These are phyloP conservation scores for Lepidium campestre DNA, from an alignment of 441 rosid species.

Conservation along the genomic window DNA sequence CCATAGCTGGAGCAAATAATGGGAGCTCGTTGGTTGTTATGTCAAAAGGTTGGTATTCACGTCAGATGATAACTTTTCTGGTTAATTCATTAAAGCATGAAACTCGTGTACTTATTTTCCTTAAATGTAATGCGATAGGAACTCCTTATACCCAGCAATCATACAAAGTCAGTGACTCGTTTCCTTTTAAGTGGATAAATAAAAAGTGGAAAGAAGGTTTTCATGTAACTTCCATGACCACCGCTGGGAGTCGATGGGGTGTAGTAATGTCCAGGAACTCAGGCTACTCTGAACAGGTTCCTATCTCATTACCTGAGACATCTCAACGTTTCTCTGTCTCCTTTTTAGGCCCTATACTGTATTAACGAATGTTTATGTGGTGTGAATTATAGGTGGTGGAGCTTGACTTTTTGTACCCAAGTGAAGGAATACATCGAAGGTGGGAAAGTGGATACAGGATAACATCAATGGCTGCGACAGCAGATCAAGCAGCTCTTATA, in stretches of 20 bases:
- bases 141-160: constrained; percentile 81
- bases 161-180: constrained; percentile 76
- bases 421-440: constrained; percentile 75
- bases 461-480: constrained; percentile 84
- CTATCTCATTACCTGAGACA: neutral
- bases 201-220: constrained; percentile 91
- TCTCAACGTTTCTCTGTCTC: neutral
- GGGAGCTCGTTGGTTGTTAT: constrained; percentile 81
- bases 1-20: constrained; percentile 71
- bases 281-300: constrained; percentile 72
- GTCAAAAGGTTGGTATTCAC: constrained; percentile 57
- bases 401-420: constrained; percentile 80
- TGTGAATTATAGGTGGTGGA: constrained; percentile 63
- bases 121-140: constrained; percentile 37
- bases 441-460: constrained; percentile 80
- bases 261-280: constrained; percentile 84
- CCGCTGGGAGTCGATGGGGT: constrained; percentile 81
- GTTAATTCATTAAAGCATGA: neutral
- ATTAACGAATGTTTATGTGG: neutral
- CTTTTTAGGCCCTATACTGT: neutral
- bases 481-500: constrained; percentile 81
- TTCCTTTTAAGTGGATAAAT: constrained; percentile 83
- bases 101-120: neutral
- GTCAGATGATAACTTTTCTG: neutral
- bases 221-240: constrained; percentile 80